These are phyloP conservation scores for Aaosphaeria arxii DNA, from an alignment of 2,329 filamentous ascomycete species.

Conservation along the genomic window DNA sequence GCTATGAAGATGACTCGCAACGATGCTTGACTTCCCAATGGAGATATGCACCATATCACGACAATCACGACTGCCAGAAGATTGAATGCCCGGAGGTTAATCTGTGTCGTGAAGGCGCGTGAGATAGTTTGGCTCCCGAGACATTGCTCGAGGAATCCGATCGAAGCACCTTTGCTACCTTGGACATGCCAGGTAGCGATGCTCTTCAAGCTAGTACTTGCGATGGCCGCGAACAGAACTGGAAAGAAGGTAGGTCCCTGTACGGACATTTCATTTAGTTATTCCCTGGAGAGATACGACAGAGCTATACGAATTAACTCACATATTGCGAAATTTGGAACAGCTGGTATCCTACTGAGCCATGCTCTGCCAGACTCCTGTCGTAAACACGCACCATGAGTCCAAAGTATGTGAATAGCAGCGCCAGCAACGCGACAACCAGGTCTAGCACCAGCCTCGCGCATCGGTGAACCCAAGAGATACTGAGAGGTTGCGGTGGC, in stretches of 20 bases:
- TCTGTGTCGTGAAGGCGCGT: background rate
- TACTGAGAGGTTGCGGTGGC: too few relatives aligned
- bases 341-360: too few relatives aligned
- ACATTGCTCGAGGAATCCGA: too few relatives aligned
- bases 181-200: background rate
- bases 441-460: too few relatives aligned
- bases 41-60: background rate
- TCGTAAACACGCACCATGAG: too few relatives aligned
- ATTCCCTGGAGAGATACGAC: too few relatives aligned
- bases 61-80: background rate
- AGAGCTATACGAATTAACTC: too few relatives aligned
- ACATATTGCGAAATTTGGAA: too few relatives aligned
- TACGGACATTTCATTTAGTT: background rate
- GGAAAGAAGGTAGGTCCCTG: background rate
- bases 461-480: too few relatives aligned
- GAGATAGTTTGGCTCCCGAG: background rate
- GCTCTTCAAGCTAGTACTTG: background rate
- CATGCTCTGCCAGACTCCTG: too few relatives aligned
- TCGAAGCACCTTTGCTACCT: background rate
- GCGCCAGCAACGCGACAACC: too few relatives aligned
- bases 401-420: too few relatives aligned
- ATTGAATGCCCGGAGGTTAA: background rate
- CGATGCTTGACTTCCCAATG: background rate
- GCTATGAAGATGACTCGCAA: background rate
- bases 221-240: background rate